A percentile compares a stretch with the other conserved stretches of the same genome.
These are phyloP conservation scores for Cephalotrichum gorgonifer DNA, from an alignment of 2,329 filamentous ascomycete species.

Conservation along the genomic window DNA sequence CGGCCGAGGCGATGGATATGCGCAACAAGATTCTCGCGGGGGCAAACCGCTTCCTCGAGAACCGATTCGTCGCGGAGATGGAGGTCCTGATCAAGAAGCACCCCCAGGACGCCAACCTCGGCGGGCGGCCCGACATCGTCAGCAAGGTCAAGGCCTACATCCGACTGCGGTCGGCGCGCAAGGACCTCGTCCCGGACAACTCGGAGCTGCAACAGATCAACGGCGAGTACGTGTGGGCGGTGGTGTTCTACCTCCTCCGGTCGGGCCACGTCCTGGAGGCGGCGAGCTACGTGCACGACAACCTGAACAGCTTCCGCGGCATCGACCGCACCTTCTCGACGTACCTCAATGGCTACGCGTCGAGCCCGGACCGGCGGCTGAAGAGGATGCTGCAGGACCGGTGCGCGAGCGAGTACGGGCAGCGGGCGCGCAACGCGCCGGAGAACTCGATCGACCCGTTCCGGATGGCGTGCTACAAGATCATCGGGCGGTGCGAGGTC, in stretches of 20 bases:
- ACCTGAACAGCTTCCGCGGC: slow-evolving; percentile 72
- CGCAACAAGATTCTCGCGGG: slow-evolving; percentile 73
- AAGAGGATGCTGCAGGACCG: slow-evolving; percentile 72
- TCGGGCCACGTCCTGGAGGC: slow-evolving; percentile 79
- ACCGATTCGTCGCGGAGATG: slow-evolving; percentile 67
- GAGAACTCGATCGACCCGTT: slow-evolving; percentile 88
- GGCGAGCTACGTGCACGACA: slow-evolving; percentile 72
- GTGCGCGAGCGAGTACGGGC: slow-evolving; percentile 82
- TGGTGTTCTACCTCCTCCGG: slow-evolving; percentile 85
- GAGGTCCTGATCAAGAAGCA: slow-evolving; percentile 71
- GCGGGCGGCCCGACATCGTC: slow-evolving; percentile 75
- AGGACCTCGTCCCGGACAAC: slow-evolving; percentile 75
- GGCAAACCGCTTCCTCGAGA: slow-evolving; percentile 70
- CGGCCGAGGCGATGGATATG: slow-evolving; percentile 52
- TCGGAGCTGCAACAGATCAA: slow-evolving; percentile 69
- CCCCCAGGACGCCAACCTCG: slow-evolving; percentile 78
- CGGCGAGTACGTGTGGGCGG: slow-evolving; percentile 83
- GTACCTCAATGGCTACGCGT: slow-evolving; percentile 78
- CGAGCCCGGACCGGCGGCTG: slow-evolving; percentile 65
- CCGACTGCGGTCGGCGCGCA: slow-evolving; percentile 65
- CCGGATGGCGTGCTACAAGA: slow-evolving; percentile 95
- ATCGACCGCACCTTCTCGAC: slow-evolving; percentile 83
- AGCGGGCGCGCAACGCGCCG: slow-evolving; percentile 72
- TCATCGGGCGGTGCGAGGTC: slow-evolving; percentile 72
- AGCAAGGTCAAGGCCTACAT: slow-evolving; percentile 93